These are phyloP conservation scores for Apiosordaria backusii DNA, from an alignment of 495 filamentous ascomycete genomes.

Conservation along the genomic window DNA sequence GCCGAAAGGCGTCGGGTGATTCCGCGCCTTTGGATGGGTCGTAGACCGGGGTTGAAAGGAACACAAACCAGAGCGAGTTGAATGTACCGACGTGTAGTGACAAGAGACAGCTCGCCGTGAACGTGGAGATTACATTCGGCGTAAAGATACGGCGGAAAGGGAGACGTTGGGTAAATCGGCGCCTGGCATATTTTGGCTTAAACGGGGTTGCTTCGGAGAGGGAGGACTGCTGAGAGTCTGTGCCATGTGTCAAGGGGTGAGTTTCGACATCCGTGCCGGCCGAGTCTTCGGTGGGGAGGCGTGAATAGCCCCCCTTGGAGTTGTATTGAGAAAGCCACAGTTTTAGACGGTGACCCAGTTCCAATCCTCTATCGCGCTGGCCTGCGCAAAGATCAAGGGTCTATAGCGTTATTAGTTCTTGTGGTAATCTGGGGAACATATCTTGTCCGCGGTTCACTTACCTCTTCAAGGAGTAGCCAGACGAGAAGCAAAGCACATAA, in stretches of 20 bases:
- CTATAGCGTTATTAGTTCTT: conserved; percentile 33
- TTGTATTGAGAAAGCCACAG: conserved; percentile 16
- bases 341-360: conserved; percentile 31
- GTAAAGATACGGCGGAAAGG: conserved; percentile 78
- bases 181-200: conserved; percentile 17
- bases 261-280: conserved; percentile 25
- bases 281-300: conserved; percentile 19
- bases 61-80: conserved; percentile 80
- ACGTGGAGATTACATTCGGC: conserved; percentile 62
- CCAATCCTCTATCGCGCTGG: conserved; percentile 49
- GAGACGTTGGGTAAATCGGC: conserved; percentile 44
- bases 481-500: conserved; percentile 52
- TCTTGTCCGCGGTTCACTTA: conserved; percentile 25
- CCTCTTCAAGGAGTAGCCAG: conserved; percentile 68
- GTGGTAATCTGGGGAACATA: background rate
- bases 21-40: conserved; percentile 40
- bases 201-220: conserved; percentile 3
- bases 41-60: conserved; percentile 76
- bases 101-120: conserved; percentile 65
- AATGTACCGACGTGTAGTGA: conserved; percentile 78
- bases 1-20: conserved; percentile 27
- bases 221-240: conserved; percentile 8
- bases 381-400: conserved; percentile 49
- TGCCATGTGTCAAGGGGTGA: conserved; percentile 21
- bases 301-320: conserved; percentile 15